phyloP scores from a whole-genome alignment of 305 asterid genomes.

The Withania somnifera region DNA sequence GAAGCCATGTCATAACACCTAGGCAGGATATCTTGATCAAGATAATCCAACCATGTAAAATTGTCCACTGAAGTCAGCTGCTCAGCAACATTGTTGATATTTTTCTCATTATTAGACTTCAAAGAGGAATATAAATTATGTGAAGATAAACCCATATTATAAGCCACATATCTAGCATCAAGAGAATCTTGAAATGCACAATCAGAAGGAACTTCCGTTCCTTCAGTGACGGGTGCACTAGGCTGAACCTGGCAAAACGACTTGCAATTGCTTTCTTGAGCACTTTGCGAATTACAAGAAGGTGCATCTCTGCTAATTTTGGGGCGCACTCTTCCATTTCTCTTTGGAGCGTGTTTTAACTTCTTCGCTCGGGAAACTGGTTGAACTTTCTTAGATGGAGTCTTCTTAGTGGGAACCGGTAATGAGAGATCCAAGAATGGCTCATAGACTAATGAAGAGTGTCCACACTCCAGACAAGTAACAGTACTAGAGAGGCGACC shows the following conservation, averaged over 20 bases:
- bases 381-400: conserved; percentile 38
- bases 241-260: conserved; percentile 25
- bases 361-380: conserved; percentile 48
- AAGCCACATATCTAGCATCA: conserved; percentile 26
- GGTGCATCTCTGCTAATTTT: conserved; percentile 30
- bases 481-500: conserved; percentile 74
- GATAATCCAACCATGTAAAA: conserved; percentile 43
- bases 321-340: conserved; percentile 32
- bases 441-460: conserved; percentile 63
- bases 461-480: conserved; percentile 78
- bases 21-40: conserved; percentile 24
- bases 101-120: conserved; percentile 11
- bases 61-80: conserved; percentile 12
- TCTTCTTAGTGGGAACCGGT: conserved; percentile 80
- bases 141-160: conserved; percentile 38
- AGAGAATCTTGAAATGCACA: conserved; percentile 26
- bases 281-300: conserved; percentile 23
- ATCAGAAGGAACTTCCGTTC: conserved; percentile 16
- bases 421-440: conserved; percentile 80
- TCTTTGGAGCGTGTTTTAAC: conserved; percentile 54
- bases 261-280: conserved; percentile 21
- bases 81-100: conserved; percentile 14
- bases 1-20: conserved; percentile 31
- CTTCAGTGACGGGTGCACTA: conserved; percentile 20
- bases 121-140: conserved; percentile 26